Evolutionary conservation across 441 rosid genomes (phyloP).

Genomic region (Euphorbia celastroides): DNA sequence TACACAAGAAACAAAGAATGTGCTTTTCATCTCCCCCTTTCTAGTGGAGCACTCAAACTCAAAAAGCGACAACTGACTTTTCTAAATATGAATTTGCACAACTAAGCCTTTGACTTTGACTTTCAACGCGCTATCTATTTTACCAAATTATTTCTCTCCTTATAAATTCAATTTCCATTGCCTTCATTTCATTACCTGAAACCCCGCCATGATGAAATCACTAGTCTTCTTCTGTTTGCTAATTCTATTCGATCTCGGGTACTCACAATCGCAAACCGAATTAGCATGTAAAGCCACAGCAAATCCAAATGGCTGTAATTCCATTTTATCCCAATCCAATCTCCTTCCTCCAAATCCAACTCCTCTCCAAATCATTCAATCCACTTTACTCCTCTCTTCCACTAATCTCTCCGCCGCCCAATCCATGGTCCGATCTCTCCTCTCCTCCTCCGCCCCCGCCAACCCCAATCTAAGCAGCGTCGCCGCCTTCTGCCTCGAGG

Average conservation of each 20-base stretch:
- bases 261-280: slow-evolving; percentile 20
- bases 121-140: no score
- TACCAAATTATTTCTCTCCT: no score
- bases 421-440: slow-evolving; percentile 40
- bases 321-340: slow-evolving; percentile 40
- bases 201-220: neutral
- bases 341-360: slow-evolving; percentile 39
- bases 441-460: slow-evolving; percentile 34
- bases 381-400: slow-evolving; percentile 53
- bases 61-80: no score
- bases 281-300: slow-evolving; percentile 65
- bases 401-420: slow-evolving; percentile 42
- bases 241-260: neutral
- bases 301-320: slow-evolving; percentile 44
- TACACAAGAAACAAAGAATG: no score
- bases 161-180: no score
- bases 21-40: no score
- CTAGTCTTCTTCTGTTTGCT: neutral
- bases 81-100: no score
- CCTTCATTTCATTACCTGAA: no score
- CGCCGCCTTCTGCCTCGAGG: slow-evolving; percentile 42
- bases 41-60: no score
- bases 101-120: no score
- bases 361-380: slow-evolving; percentile 48
- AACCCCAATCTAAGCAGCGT: slow-evolving; percentile 43